Percentiles rank a stretch among this genome's conserved stretches.
phyloP scores from a whole-genome alignment of 1,139 yeast genomes.

The Yamadazyma oceani region DNA sequence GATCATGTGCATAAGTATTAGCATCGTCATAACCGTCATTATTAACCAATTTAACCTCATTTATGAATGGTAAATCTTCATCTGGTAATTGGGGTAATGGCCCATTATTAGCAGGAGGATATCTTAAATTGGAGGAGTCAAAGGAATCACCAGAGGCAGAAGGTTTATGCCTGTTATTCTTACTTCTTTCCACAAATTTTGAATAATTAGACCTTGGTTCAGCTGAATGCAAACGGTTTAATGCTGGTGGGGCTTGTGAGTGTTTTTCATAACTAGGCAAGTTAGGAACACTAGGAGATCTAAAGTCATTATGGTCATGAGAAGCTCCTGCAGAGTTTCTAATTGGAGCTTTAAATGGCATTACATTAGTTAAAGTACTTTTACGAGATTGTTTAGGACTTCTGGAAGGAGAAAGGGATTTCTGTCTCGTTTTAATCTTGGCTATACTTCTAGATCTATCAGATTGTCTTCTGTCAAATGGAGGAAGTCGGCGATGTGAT shows the following conservation, averaged over 20 bases:
- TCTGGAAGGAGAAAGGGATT: slow-evolving; percentile 7
- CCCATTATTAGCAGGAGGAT: slow-evolving; percentile 5
- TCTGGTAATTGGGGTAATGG: slow-evolving; percentile 17
- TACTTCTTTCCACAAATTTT: slow-evolving; percentile 15
- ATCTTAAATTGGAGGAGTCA: slow-evolving; percentile 13
- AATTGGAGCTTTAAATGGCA: slow-evolving; percentile 23
- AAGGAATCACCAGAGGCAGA: slow-evolving; percentile 14
- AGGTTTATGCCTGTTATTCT: slow-evolving; percentile 9
- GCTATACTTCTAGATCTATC: slow-evolving; percentile 7
- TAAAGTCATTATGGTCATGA: slow-evolving; percentile 4
- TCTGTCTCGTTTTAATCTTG: slow-evolving; percentile 5
- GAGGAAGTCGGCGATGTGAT: neutral
- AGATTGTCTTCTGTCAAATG: slow-evolving; percentile 6
- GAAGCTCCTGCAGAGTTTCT: slow-evolving; percentile 6
- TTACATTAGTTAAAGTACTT: slow-evolving; percentile 23
- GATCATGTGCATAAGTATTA: neutral
- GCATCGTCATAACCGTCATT: slow-evolving; percentile 9
- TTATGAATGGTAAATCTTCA: slow-evolving; percentile 41
- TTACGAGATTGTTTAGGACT: slow-evolving; percentile 14
- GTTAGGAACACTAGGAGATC: slow-evolving; percentile 21
- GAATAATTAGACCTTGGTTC: slow-evolving; percentile 17
- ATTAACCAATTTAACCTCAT: slow-evolving; percentile 32
- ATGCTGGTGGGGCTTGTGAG: slow-evolving; percentile 9
- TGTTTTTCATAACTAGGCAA: slow-evolving; percentile 10
- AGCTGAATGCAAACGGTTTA: slow-evolving; percentile 13